These are phyloP conservation scores for Clarireedia hainanense DNA, from an alignment of 2,329 filamentous ascomycete species.

Conservation along the genomic window DNA sequence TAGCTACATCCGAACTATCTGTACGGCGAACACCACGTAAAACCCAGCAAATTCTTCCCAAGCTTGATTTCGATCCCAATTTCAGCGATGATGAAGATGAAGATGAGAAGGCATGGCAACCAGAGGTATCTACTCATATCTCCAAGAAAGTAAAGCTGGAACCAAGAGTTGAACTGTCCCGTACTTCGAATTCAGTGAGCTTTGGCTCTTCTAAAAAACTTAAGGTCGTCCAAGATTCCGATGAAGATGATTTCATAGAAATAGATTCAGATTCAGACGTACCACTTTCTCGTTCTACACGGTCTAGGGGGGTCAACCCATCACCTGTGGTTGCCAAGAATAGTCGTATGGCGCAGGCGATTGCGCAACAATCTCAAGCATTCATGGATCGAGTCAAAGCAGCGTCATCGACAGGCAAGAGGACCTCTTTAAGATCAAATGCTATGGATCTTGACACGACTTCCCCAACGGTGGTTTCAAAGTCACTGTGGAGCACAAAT, in stretches of 20 bases:
- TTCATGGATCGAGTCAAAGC: not conserved
- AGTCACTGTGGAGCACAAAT: too few relatives aligned
- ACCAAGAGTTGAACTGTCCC: conserved; percentile 23
- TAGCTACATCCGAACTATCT: conserved; percentile 29
- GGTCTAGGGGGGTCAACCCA: not conserved
- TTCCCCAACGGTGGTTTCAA: not conserved
- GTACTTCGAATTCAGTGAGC: conserved; percentile 21
- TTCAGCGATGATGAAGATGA: conserved; percentile 11
- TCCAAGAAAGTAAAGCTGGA: conserved; percentile 21
- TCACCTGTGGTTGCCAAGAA: not conserved
- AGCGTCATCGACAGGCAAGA: not conserved
- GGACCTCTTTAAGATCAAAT: not conserved
- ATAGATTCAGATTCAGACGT: conserved; percentile 15
- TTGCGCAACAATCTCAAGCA: not conserved
- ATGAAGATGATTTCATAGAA: conserved; percentile 20
- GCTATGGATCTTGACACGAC: not conserved
- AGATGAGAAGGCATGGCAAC: not conserved
- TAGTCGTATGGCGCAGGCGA: not conserved
- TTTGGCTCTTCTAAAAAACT: conserved; percentile 15
- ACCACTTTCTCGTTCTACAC: conserved; percentile 4
- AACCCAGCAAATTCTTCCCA: conserved; percentile 9
- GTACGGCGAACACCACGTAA: conserved; percentile 16
- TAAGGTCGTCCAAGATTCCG: conserved; percentile 15
- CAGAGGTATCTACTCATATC: conserved; percentile 2
- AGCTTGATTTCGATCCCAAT: conserved; percentile 9